Base-by-base conservation (phyloP, 2,329 filamentous ascomycete species). In the Aspergillus sp. region DNA sequence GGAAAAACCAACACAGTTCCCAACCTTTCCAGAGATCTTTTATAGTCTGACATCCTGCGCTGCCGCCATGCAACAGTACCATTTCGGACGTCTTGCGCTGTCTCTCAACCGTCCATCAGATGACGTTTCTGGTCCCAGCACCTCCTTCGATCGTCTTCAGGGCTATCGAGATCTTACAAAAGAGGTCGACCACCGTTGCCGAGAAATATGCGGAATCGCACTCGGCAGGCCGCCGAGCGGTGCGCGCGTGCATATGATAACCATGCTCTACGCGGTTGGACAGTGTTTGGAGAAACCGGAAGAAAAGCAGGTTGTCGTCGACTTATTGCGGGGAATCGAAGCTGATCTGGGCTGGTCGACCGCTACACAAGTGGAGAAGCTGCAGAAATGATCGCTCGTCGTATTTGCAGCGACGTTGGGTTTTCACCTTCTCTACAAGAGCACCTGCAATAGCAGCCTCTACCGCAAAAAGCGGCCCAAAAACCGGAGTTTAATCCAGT, bases 41-140 rank as follows among this genome's bases (percentile, higher is more conserved):
- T 87, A 85, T 67, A 80, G 81, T 52, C 77, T 84, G 0, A 80
- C 85, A 0, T 82, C 86, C 70, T 88, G 84, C 68, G 85, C 84
- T 0, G 82, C 84, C 4, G 82, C 85, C 0, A 86, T 88, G 80
- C 85, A 87, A 64, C 81, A 80, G 58, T 88, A 86, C 62, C 83
- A 88, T 64, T 87, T 88, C 75, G 84, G 84, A 1, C 80, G 83
- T 44, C 84, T 88, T 11, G 78, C 87, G 4, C 69, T 89, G 0
- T 77, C 86, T 12, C 79, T 86, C 61, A 87, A 88, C 64, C 81
- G 83, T 57, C 84, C 83, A 1, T 77, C 81, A 15, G 81, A 87
- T 56, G 82, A 80, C 0, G 81, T 83, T 3, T 79, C 78, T 47
- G 77, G 76, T 3, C 76, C 79, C 19, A 80, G 79, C 19, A 84